Base-by-base conservation (phyloP, 176 grass and related monocot species). In the Chloris gayana region DNA sequence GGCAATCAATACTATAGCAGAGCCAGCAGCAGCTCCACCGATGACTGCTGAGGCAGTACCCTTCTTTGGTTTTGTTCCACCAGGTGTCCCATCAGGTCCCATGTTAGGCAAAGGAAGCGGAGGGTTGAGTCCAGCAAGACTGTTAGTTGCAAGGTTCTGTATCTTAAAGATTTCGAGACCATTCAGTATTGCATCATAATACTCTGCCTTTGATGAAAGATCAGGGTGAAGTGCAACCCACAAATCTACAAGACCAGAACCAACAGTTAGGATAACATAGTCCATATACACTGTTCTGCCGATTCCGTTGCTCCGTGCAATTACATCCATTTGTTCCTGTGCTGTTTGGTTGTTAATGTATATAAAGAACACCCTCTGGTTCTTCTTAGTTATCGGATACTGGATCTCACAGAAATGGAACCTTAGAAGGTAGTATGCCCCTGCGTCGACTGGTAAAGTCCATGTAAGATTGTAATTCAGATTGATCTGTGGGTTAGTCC, bases 351-450 rank as follows among this genome's bases (percentile, higher is more conserved):
- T 97, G 26, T 88, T 92, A 57, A 97, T 82, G 34, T 86, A 97
- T 38, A 97, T 94, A 51, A 80, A 65, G 73, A 97, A 97, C 9
- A 70, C 29, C 69, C 94, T 75, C 82, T 94, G 89, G 42, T 97
- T 97, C 0, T 5, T 0, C 66, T 57, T 82, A 5, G 82, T 86
- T 33, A 97, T 94, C 1, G 82, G 82, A 64, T 90, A 90, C 64
- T 97, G 87, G 42, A 90, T 92, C 85, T 97, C 94, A 7, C 94
- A 97, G 64, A 97, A 97, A 69, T 94, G 94, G 44, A 97, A 81
- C 76, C 94, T 87, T 9, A 97, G 41, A 12, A 97, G 75, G 68
- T 97, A 94, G 22, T 1, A 41, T 37, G 90, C 91, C 7, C 82
- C 89, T 0, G 87, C 89, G 77, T 97, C 94, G 33, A 94, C 33